Evolutionary conservation across 208 protist genomes (phyloP), one percentile per base, ranked within the genome.

Genomic region (Histomonas meleagridis): DNA sequence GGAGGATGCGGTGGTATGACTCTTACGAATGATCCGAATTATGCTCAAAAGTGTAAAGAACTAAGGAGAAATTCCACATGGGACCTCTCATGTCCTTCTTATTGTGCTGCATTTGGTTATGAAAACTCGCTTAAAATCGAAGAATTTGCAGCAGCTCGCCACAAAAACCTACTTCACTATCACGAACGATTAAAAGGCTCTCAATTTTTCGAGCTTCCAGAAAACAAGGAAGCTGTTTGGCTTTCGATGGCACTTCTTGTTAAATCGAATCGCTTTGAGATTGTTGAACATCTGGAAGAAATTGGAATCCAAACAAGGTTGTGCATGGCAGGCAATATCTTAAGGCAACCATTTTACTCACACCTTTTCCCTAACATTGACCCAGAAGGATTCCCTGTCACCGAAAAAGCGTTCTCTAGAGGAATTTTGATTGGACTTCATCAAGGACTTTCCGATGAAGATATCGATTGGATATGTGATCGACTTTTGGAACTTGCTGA

Each of bases 91-190:
- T 48, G 70, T 90, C 62, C 69, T 14, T 92, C 92, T 32, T 93
- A 93, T n/a, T 92, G 93, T n/a, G 78, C 92, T 9, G 92, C 72
- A 12, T 93, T 93, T 91, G 93, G 93, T 7, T 70, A 94, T 32
- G 1, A 38, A 18, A 92, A 93, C 23, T 60, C 92, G 28, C 48
- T 60, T 1, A 72, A 60, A 91, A 90, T 93, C 32, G 53, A 72
- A 46, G 38, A 92, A 16, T 93, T 93, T 49, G 18, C 12, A 23
- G 43, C 48, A 23, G 9, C 1, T 2, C 40, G 93, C 26, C 40
- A 65, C 9, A 28, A 72, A 62, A 92, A 94, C 43, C 28, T 93
- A 9, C 40, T 62, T 7, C 51, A 72, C 26, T 93, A 93, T 55
- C 32, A 28, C 23, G 90, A 70, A 35, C 48, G 40, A 10, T 92